Conservation (phyloP, 306 rosid species). For the Inga laurina region DNA sequence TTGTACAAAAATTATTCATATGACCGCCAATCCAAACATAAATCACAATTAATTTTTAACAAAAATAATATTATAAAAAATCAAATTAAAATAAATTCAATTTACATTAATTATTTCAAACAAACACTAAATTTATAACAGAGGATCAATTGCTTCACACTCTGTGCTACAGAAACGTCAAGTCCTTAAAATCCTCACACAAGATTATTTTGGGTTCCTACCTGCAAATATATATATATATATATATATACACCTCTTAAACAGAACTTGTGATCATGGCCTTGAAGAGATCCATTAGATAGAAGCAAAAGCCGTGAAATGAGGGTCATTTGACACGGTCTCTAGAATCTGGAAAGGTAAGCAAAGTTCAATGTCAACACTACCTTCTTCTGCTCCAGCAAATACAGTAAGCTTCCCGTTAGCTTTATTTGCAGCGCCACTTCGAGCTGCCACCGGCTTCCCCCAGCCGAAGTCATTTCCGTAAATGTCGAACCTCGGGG, state of each 20-base stretch:
- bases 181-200: neutral
- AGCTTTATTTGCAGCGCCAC: constrained; percentile 25
- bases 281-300: neutral
- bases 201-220: neutral
- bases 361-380: constrained; percentile 32
- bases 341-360: neutral
- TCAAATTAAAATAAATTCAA: too few relatives aligned
- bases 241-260: too few relatives aligned
- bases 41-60: too few relatives aligned
- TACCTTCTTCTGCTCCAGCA: constrained; percentile 27
- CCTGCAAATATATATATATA: neutral
- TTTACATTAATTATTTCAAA: too few relatives aligned
- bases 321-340: constrained; percentile 23
- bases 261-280: neutral
- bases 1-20: too few relatives aligned
- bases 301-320: neutral
- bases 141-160: too few relatives aligned
- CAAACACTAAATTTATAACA: too few relatives aligned
- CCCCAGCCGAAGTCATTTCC: constrained; percentile 45
- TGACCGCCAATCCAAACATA: too few relatives aligned
- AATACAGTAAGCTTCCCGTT: constrained; percentile 25
- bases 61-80: too few relatives aligned
- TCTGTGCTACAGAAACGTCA: neutral
- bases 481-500: constrained; percentile 29
- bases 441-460: constrained; percentile 26